These are phyloP conservation scores for Boletellus ananiceps DNA, from an alignment of 768 basidiomycete species.

Conservation along the genomic window DNA sequence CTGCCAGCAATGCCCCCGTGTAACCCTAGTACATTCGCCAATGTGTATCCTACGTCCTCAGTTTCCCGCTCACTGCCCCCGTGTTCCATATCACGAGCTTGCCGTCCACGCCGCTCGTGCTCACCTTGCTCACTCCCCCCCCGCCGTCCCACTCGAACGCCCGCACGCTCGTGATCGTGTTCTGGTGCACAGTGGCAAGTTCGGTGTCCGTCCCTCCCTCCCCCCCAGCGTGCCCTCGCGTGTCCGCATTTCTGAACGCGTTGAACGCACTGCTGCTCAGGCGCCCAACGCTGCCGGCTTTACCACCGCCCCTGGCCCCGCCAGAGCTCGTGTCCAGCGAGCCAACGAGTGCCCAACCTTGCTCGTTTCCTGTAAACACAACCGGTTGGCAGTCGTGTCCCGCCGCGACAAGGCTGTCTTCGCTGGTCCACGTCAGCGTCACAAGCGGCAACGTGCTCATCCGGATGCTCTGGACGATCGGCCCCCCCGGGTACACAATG, in stretches of 20 bases:
- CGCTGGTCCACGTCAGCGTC: conserved; percentile 81
- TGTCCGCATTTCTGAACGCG: conserved; percentile 89
- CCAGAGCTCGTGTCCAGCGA: conserved; percentile 68
- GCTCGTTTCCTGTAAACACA: conserved; percentile 69
- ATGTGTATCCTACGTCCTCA: conserved; percentile 36
- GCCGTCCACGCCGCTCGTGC: conserved; percentile 92
- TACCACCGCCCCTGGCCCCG: conserved; percentile 38
- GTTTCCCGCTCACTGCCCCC: conserved; percentile 45
- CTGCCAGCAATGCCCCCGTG: not conserved
- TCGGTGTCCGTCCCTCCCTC: conserved; percentile 57
- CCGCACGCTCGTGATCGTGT: conserved; percentile 92
- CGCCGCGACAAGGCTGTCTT: conserved; percentile 80
- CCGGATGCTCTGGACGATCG: conserved; percentile 67
- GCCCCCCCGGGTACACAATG: conserved; percentile 85
- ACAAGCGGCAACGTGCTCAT: conserved; percentile 77
- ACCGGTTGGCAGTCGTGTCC: conserved; percentile 98
- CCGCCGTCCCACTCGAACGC: conserved; percentile 55
- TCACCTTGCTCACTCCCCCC: conserved; percentile 67
- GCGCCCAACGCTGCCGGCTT: conserved; percentile 52
- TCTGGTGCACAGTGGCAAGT: conserved; percentile 90
- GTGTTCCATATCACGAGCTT: conserved; percentile 88
- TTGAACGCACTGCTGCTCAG: conserved; percentile 93
- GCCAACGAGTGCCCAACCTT: conserved; percentile 76
- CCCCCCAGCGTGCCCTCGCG: conserved; percentile 45
- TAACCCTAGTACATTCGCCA: conserved; percentile 1